Evolutionary conservation across 164 flowering plant genomes (phyloP).

Genomic region (Tetracentron sinense): DNA sequence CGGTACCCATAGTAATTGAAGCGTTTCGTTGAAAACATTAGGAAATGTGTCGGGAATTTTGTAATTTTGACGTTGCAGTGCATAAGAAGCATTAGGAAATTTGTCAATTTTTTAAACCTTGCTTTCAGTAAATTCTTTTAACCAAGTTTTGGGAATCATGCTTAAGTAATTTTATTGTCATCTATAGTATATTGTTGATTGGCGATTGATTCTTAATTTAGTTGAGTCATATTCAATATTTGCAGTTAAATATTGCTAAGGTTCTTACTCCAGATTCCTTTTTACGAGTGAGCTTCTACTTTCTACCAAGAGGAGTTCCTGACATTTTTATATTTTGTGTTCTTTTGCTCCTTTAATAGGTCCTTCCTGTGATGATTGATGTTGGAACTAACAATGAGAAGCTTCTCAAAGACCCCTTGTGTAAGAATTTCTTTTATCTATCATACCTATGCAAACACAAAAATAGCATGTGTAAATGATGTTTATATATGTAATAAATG

Average conservation of each 20-base stretch:
- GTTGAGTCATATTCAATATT: background rate
- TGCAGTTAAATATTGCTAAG: background rate
- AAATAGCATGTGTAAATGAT: background rate
- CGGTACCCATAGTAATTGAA: too few species aligned
- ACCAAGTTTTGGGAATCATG: background rate
- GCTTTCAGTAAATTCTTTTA: background rate
- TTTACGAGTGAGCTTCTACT: background rate
- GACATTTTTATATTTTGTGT: too few species aligned
- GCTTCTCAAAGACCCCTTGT: constrained; percentile 78
- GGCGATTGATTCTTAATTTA: too few species aligned
- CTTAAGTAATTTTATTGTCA: too few species aligned
- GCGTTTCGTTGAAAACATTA: too few species aligned
- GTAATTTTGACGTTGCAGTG: too few species aligned
- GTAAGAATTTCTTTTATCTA: constrained; percentile 41
- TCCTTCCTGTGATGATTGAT: constrained; percentile 98
- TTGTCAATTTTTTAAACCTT: too few species aligned
- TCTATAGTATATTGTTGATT: too few species aligned
- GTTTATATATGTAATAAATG: background rate
- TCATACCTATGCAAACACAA: background rate
- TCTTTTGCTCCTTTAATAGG: constrained; percentile 33
- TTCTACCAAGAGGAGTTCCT: background rate
- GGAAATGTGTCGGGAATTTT: too few species aligned
- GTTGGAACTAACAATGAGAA: constrained; percentile 97
- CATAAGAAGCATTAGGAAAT: too few species aligned
- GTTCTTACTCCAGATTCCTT: background rate